Conservation (phyloP, 1,284 basidiomycete genomes). For the Paramarasmius palmivorus region DNA sequence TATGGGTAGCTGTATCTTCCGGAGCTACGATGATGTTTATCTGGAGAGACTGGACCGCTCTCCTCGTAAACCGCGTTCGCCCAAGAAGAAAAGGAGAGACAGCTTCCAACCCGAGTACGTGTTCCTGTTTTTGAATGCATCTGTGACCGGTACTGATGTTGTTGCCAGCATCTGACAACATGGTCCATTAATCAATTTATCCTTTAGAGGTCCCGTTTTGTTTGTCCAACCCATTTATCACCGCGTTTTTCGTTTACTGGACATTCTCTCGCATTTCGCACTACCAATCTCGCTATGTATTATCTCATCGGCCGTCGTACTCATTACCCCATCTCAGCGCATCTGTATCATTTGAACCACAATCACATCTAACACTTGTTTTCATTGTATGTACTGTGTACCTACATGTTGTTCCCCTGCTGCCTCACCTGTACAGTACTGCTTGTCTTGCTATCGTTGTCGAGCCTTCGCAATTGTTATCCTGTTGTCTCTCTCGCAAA, state of each 20-base stretch:
- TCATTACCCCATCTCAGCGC: too few species aligned
- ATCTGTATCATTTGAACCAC: too few species aligned
- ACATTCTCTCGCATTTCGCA: background rate
- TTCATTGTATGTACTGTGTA: too few species aligned
- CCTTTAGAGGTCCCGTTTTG: background rate
- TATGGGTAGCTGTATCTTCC: slow-evolving; percentile 46
- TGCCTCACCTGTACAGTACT: too few species aligned
- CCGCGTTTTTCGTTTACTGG: too few species aligned
- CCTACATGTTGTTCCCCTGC: too few species aligned
- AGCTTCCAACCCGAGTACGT: slow-evolving; percentile 9
- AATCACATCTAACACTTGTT: too few species aligned
- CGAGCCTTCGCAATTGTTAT: too few species aligned
- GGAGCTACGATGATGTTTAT: slow-evolving; percentile 63
- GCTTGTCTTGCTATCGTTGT: too few species aligned
- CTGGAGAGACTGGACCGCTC: slow-evolving; percentile 39
- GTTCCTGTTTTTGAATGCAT: slow-evolving; percentile 2
- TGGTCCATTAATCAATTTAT: background rate
- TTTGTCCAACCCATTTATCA: background rate
- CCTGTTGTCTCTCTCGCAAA: too few species aligned
- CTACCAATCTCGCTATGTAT: background rate
- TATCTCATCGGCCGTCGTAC: too few species aligned
- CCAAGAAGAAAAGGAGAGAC: slow-evolving; percentile 19
- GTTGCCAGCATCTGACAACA: background rate
- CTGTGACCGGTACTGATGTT: background rate
- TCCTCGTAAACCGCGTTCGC: slow-evolving; percentile 32